Base-by-base conservation (phyloP, 1,284 basidiomycete species). In the Lentinus polychrous region DNA sequence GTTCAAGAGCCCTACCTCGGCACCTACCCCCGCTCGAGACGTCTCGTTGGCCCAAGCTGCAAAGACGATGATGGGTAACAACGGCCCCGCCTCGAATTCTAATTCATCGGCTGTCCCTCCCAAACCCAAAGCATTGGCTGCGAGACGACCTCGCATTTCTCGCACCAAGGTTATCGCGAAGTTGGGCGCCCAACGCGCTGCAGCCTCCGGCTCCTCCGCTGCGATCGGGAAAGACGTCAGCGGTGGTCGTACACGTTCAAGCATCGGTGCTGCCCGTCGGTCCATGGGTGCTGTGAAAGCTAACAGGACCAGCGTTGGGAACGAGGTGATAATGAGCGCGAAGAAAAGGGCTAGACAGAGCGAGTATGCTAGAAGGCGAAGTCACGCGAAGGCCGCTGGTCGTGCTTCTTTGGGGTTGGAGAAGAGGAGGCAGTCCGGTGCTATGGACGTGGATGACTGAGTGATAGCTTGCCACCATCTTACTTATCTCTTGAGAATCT, bases 101-200 rank as follows among this genome's bases (percentile, higher is more conserved):
- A 54, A 31, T 38, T 46, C 35, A 6, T 40, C 40, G 14, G 46
- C 34, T 43, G 53, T 60, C 8, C 60, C 58, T 7, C 58, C 61
- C 4, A 66, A 69, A 51, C 66, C 72, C 18, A 71, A 72, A 43
- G 62, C 70, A 14, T 56, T 76, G 20, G 63, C 70, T 27, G 72
- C 72, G 11, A 76, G 83, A 52, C 81, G 79, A 57, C 86, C 86
- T 3, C 77, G 84, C 8, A 85, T 89, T 52, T 89, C 86, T 33
- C 76, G 86, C 20, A 84, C 84, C 22, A 82, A 80, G 51, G 83
- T 90, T 33, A 86, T 89, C 44, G 83, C 86, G 1, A 78, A 73
- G 57, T 67, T 89, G 20, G 84, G 81, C 4, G 82, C 81, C n/a
- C 81, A 87, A 61, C 76, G 84, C 7, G 77, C 74, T 17, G 74